Conservation (phyloP, 306 rosid species). For the Leucaena leucocephala region DNA sequence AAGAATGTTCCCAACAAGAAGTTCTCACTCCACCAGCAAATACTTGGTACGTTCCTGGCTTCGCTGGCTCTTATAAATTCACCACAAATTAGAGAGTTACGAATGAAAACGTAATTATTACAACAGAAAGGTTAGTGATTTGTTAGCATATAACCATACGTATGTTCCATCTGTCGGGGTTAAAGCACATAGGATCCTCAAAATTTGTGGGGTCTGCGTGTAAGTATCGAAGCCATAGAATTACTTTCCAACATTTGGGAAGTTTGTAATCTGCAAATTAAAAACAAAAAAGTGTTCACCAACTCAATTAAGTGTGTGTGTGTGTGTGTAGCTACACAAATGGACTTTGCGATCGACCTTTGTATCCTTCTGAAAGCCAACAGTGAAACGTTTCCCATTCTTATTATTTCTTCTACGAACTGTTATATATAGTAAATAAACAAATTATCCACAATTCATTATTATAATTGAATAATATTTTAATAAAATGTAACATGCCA, state of each 20-base stretch:
- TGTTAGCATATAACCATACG: not conserved
- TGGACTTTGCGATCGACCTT: too few species aligned
- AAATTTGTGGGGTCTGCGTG: conserved; percentile 32
- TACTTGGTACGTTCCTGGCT: conserved; percentile 39
- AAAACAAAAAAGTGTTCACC: not conserved
- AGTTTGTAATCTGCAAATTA: conserved; percentile 38
- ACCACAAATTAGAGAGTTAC: not conserved
- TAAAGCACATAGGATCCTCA: conserved; percentile 36
- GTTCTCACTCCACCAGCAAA: conserved; percentile 52
- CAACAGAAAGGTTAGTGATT: not conserved
- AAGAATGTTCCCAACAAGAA: conserved; percentile 53
- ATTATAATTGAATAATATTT: not conserved
- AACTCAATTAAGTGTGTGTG: too few species aligned
- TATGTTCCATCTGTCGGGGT: conserved; percentile 43
- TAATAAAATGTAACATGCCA: conserved; percentile 8
- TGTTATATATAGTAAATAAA: not conserved
- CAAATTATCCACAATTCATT: too few species aligned
- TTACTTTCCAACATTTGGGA: conserved; percentile 39
- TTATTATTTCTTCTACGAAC: conserved; percentile 51
- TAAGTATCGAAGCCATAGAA: conserved; percentile 25
- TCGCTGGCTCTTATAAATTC: conserved; percentile 14
- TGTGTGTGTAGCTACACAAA: too few species aligned
- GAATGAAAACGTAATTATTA: not conserved
- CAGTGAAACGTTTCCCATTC: conserved; percentile 47
- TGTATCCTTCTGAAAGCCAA: conserved; percentile 31